Conservation (phyloP, 2,329 filamentous ascomycete species). For the Apiospora marii region DNA sequence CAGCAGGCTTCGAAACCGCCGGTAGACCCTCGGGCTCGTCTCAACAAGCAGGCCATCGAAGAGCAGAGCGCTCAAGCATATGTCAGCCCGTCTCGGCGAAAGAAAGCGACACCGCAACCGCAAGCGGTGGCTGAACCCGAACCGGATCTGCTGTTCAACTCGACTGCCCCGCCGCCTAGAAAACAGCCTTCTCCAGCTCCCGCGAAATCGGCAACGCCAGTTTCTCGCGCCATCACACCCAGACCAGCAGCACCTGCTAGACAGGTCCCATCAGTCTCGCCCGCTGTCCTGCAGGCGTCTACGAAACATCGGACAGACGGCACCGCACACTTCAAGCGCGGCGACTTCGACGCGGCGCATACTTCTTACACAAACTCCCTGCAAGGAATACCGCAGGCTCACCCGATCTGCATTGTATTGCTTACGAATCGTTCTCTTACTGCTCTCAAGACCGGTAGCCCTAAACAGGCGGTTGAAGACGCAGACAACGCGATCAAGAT, state of each 20-base stretch:
- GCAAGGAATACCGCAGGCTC: constrained; percentile 73
- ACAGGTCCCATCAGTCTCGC: constrained; percentile 70
- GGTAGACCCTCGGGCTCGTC: constrained; percentile 63
- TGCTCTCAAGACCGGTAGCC: constrained; percentile 88
- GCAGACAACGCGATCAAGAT: constrained; percentile 81
- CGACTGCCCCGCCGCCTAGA: constrained; percentile 44
- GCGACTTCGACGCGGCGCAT: constrained; percentile 89
- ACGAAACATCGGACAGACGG: constrained; percentile 81
- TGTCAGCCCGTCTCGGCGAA: constrained; percentile 84
- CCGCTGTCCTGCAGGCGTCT: constrained; percentile 75
- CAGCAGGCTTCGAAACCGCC: constrained; percentile 59
- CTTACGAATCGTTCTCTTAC: constrained; percentile 92
- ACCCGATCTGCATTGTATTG: constrained; percentile 88
- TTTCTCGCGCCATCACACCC: constrained; percentile 53
- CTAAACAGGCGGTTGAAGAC: constrained; percentile 85
- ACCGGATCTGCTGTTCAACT: constrained; percentile 70
- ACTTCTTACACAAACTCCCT: constrained; percentile 82
- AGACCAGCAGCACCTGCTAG: constrained; percentile 57
- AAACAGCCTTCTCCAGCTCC: constrained; percentile 43
- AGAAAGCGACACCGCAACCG: constrained; percentile 66
- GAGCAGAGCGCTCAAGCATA: constrained; percentile 85
- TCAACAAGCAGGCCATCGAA: constrained; percentile 78
- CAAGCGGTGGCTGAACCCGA: constrained; percentile 55
- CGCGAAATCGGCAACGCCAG: constrained; percentile 48
- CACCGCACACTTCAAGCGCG: constrained; percentile 90